These are phyloP conservation scores for Stipa capillata DNA, from an alignment of 176 grass and related monocot genomes.

Conservation along the genomic window DNA sequence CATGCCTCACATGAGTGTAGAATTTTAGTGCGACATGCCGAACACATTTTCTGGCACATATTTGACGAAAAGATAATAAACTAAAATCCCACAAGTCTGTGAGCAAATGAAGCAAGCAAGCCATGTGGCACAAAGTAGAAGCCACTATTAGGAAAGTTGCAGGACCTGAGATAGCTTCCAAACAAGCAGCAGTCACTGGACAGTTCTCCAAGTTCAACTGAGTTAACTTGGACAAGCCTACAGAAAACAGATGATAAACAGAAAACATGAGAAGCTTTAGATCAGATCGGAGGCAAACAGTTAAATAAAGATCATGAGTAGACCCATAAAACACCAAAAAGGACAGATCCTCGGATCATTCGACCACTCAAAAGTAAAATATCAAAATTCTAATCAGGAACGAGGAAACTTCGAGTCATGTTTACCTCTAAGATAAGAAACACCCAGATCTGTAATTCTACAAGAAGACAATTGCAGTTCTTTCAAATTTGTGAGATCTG, in stretches of 20 bases:
- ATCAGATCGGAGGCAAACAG: background rate
- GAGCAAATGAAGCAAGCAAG: background rate
- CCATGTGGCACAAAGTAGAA: background rate
- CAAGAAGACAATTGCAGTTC: slow-evolving; percentile 77
- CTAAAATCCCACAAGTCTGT: background rate
- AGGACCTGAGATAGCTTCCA: slow-evolving; percentile 78
- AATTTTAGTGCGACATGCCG: background rate
- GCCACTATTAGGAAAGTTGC: background rate
- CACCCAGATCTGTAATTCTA: slow-evolving; percentile 73
- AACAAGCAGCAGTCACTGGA: slow-evolving; percentile 71
- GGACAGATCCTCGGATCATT: background rate
- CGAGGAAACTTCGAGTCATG: background rate
- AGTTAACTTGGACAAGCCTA: slow-evolving; percentile 63
- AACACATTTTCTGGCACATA: background rate
- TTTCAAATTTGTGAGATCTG: slow-evolving; percentile 82
- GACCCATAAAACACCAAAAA: background rate
- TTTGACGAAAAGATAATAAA: background rate
- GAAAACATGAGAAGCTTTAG: background rate
- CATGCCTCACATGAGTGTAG: background rate
- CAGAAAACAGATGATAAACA: slow-evolving; percentile 10
- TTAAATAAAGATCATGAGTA: background rate
- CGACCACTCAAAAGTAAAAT: background rate
- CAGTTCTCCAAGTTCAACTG: slow-evolving; percentile 77
- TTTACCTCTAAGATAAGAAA: slow-evolving; percentile 76
- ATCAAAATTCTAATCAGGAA: background rate